A percentile compares a stretch with the other conserved stretches of the same genome.
These are phyloP conservation scores for Coniochaeta ligniaria DNA, from an alignment of 2,329 filamentous ascomycete species.

Conservation along the genomic window DNA sequence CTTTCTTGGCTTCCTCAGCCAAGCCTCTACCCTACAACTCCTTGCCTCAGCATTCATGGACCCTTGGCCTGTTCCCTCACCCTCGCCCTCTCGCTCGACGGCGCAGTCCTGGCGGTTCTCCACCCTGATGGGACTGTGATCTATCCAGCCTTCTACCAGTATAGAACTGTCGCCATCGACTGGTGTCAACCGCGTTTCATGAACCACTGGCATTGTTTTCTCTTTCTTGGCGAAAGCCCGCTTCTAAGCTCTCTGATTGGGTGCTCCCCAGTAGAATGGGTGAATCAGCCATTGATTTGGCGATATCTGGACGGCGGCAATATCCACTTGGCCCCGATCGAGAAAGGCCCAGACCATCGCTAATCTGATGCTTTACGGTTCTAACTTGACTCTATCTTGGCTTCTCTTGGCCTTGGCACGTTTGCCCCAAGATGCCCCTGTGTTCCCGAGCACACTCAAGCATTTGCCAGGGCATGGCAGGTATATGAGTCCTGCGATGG, in stretches of 20 bases:
- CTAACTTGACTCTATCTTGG: constrained; percentile 1
- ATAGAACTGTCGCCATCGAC: constrained; percentile 2
- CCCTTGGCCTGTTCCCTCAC: background rate
- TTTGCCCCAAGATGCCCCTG: background rate
- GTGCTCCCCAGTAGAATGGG: background rate
- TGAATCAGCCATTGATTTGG: background rate
- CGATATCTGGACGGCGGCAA: background rate
- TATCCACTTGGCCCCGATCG: background rate
- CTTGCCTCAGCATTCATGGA: constrained; percentile 5
- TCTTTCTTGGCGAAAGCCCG: constrained; percentile 9
- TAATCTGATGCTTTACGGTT: background rate
- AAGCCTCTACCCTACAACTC: constrained; percentile 5
- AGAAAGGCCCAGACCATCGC: background rate
- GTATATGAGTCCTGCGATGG: constrained; percentile 22
- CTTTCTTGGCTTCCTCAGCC: constrained; percentile 12
- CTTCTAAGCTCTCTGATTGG: background rate
- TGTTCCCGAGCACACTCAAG: background rate
- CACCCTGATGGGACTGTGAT: background rate
- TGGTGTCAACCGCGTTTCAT: constrained; percentile 15
- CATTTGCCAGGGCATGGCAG: constrained; percentile 3
- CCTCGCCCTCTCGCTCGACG: background rate
- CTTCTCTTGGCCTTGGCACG: constrained; percentile 2
- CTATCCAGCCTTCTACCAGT: background rate
- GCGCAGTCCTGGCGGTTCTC: background rate
- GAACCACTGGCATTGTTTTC: constrained; percentile 4